Evolutionary conservation across 805 yeast species (phyloP), one percentile per base, ranked within the genome.

Genomic region (Lipomyces oligophaga): DNA sequence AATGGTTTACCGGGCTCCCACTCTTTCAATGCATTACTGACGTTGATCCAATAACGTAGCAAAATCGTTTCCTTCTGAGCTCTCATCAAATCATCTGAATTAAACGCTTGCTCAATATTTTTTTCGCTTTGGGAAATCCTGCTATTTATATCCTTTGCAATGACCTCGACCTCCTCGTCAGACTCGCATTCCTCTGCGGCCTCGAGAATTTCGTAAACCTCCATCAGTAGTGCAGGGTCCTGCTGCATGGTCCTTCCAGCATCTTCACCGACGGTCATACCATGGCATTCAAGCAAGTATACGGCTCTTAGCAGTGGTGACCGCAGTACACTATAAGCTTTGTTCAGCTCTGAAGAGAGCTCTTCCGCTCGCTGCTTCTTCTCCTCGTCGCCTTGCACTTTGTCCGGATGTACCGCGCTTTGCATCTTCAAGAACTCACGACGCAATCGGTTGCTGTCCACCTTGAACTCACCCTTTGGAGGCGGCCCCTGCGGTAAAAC

Each of bases 141-240:
- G 16, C 53, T 62, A 27, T 79, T 74, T 57, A 87, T 88, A 46
- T 78, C 83, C 7, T 53, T 59, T 25, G 74, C 71, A 33, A 87
- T 60, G 0, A 58, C 64, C 1, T 66, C 73, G 26, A 85, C 69
- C 38, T 85, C 95, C 2, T 71, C 67, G 41, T 78, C 83, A 42
- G 66, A 67, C 1, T 70, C 67, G 4, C 86, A 81, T 54, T 78
- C 78, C 51, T 85, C 94, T 47, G 89, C 68, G 34, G 78, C 76
- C 64, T 90, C 98, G 62, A 89, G 93, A 3, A 86, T 79, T 55
- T 87, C 94, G 66, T 90, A 70, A 19, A 90, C 83, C 35, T 78
- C 78, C 81, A 86, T 77, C 33, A 90, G 67, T 60, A 85, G 67
- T 13, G 69, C 74, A 47, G 81, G 78, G 67, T 71, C 57, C 70